These are phyloP conservation scores for Pyrenophora seminiperda DNA, from an alignment of 2,329 filamentous ascomycete genomes.

Conservation along the genomic window DNA sequence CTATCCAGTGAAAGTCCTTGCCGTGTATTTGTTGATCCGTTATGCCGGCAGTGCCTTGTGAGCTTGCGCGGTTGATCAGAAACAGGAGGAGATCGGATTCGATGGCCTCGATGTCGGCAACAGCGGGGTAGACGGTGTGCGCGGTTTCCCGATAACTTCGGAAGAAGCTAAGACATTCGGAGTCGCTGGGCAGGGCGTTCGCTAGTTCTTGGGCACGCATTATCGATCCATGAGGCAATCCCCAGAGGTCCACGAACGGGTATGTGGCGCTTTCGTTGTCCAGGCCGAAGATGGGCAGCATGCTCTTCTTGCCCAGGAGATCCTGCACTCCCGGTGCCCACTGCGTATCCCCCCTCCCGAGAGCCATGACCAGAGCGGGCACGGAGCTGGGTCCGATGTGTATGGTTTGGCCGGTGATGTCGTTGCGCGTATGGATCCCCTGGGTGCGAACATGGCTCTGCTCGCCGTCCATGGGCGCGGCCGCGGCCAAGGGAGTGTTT, in stretches of 20 bases:
- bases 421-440: conserved; percentile 65
- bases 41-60: conserved; percentile 51
- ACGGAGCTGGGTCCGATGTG: conserved; percentile 67
- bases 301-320: conserved; percentile 62
- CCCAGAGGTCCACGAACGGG: conserved; percentile 69
- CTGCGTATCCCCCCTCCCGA: conserved; percentile 52
- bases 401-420: conserved; percentile 63
- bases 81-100: conserved; percentile 61
- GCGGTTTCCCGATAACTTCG: conserved; percentile 63
- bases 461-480: conserved; percentile 45
- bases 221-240: conserved; percentile 62
- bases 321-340: conserved; percentile 60
- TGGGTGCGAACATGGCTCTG: conserved; percentile 54
- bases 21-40: conserved; percentile 63
- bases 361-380: conserved; percentile 62
- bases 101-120: conserved; percentile 61
- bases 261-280: conserved; percentile 69
- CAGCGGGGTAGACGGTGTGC: conserved; percentile 64
- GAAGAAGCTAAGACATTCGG: conserved; percentile 63
- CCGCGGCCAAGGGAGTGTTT: conserved; percentile 43
- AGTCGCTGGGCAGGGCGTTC: conserved; percentile 63
- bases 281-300: conserved; percentile 65
- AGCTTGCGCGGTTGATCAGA: conserved; percentile 57
- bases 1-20: conserved; percentile 63
- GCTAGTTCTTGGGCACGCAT: conserved; percentile 63